These are phyloP conservation scores for Schizosaccharomyces cryophilus DNA, from an alignment of 805 yeast genomes.

Conservation along the genomic window DNA sequence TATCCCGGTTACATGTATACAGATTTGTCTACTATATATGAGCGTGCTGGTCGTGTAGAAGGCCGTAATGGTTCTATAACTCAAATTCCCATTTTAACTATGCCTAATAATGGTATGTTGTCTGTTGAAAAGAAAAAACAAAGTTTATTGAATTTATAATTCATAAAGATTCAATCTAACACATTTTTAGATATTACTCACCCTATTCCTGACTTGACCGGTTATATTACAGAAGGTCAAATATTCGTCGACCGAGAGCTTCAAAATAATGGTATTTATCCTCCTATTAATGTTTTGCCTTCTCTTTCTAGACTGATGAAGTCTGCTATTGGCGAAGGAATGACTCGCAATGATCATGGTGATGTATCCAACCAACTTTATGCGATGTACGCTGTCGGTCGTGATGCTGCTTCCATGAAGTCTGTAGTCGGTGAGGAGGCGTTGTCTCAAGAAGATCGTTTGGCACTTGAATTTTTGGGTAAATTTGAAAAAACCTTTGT, in stretches of 20 bases:
- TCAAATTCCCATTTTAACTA: constrained; percentile 92
- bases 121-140: not conserved
- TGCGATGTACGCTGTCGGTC: constrained; percentile 98
- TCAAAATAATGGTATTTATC: constrained; percentile 89
- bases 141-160: too few relatives aligned
- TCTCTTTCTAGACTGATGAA: constrained; percentile 95
- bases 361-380: constrained; percentile 97
- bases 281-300: constrained; percentile 95
- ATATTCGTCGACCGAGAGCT: constrained; percentile 91
- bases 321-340: constrained; percentile 98
- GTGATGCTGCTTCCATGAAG: constrained; percentile 99
- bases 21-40: constrained; percentile 94
- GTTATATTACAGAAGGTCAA: constrained; percentile 98
- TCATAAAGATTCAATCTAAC: not conserved
- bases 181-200: constrained; percentile 58
- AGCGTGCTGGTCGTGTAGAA: constrained; percentile 99
- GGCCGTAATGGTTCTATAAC: constrained; percentile 99
- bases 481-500: constrained; percentile 92
- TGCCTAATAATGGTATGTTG: constrained; percentile 63
- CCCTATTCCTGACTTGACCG: constrained; percentile 99
- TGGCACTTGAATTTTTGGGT: constrained; percentile 90
- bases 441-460: constrained; percentile 84
- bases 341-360: constrained; percentile 98
- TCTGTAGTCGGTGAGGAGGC: constrained; percentile 99
- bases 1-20: constrained; percentile 99